A percentile compares a stretch with the other conserved stretches of the same genome.
Conservation (phyloP, 108 stramenopile genomes). For the Skeletonema costatum region DNA sequence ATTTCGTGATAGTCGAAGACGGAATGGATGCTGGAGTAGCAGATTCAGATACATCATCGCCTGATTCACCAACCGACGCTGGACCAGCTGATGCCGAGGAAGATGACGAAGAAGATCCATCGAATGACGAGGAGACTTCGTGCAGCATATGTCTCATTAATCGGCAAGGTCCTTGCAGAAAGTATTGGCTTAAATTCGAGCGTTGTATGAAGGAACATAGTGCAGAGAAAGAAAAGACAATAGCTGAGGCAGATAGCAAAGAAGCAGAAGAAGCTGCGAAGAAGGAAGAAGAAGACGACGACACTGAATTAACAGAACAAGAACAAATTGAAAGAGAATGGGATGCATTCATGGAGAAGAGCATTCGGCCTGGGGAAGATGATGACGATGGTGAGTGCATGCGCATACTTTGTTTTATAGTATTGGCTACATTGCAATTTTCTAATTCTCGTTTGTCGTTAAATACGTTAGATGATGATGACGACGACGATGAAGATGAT, state of each 20-base stretch:
- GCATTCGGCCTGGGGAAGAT: constrained; percentile 41
- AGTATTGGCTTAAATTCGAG: constrained; percentile 83
- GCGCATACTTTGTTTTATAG: not conserved
- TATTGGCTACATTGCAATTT: not conserved
- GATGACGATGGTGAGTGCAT: constrained; percentile 30
- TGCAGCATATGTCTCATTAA: constrained; percentile 87
- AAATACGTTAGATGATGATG: constrained; percentile 14
- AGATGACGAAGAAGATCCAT: constrained; percentile 67
- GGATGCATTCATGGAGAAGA: constrained; percentile 57
- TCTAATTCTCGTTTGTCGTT: not conserved
- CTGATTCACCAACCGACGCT: not conserved
- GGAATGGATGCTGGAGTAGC: constrained; percentile 29
- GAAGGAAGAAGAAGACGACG: not conserved
- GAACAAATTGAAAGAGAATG: constrained; percentile 30
- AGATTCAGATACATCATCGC: constrained; percentile 1
- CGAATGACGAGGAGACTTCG: constrained; percentile 78
- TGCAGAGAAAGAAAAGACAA: constrained; percentile 38
- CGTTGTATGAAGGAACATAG: constrained; percentile 83
- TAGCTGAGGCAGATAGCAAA: constrained; percentile 4
- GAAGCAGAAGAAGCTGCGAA: not conserved
- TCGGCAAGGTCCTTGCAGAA: constrained; percentile 87
- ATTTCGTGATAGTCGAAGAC: constrained; percentile 6
- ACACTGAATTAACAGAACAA: not conserved
- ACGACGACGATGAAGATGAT: constrained; percentile 43
- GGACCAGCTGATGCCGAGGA: constrained; percentile 31